Evolutionary conservation across 2,329 filamentous ascomycete species (phyloP), one percentile per base, ranked within the genome.

Genomic region (Colletotrichum sp.): DNA sequence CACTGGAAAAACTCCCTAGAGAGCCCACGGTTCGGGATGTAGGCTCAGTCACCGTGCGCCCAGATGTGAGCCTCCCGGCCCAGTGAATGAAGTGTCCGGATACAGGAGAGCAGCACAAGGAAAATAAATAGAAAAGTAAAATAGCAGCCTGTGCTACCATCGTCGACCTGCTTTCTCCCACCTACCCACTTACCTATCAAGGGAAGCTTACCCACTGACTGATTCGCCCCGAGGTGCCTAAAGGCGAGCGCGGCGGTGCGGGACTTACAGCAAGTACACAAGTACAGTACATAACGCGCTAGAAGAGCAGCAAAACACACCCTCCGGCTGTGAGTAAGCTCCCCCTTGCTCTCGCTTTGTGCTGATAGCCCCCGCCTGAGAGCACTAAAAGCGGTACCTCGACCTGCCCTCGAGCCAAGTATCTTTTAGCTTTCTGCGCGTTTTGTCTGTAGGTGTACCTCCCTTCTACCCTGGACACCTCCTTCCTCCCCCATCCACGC

Each of bases 181-280:
- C 60, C 60, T 67, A 67, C 61, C 60, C 73, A 76, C 70, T 73
- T 69, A 39, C 71, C 74, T 52, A 75, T 60, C 74, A 32, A 68
- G 74, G 59, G 70, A 76, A 72, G 44, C 70, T 73, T 76, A 68
- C 71, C 71, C 70, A 66, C 70, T 64, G 59, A 76, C 70, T 68
- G 64, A 72, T 73, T 76, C 74, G 70, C 70, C 55, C 68, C 59
- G 48, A 73, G 60, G 74, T 64, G 71, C 59, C 30, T 48, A 69
- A 75, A 73, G 32, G 73, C 73, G 73, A 75, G 57, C 63, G 69
- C 64, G 70, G 70, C 55, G 63, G 69, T 75, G 72, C 64, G 60
- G 73, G 64, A 69, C 64, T 68, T 55, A 64, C 39, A 13, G 30
- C 52, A 75, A 73, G 73, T 75, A 44, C 22, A 57, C 27, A 73